A percentile compares a stretch with the other conserved stretches of the same genome.
Conservation (phyloP, 257 asterid genomes). For the Plantago major region DNA sequence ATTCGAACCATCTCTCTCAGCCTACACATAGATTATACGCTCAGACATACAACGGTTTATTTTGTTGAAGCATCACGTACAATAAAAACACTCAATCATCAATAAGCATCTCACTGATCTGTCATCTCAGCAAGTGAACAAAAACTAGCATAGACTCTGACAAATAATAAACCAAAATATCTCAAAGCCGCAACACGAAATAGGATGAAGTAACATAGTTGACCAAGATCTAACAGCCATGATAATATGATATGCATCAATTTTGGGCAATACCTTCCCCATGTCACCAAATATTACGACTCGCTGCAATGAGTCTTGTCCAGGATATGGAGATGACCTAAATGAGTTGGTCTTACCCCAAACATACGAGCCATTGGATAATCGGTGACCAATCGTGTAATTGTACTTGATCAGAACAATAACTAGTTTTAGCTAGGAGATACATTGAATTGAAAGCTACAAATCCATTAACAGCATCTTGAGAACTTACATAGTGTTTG, state of each 20-base stretch:
- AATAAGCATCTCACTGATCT: neutral
- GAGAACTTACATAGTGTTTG: constrained; percentile 51
- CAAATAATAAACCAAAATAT: too few species aligned
- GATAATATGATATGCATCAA: too few species aligned
- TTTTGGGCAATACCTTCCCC: constrained; percentile 66
- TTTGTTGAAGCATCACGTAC: neutral
- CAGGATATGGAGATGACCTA: constrained; percentile 78
- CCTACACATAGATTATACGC: constrained; percentile 39
- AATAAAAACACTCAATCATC: neutral
- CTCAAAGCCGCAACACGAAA: too few species aligned
- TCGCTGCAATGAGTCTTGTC: constrained; percentile 82
- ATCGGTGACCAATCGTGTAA: constrained; percentile 65
- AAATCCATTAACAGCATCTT: neutral
- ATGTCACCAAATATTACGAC: constrained; percentile 84
- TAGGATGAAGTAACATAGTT: too few species aligned
- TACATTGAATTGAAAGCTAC: neutral
- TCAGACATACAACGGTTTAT: too few species aligned
- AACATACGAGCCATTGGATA: constrained; percentile 48
- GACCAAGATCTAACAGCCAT: too few species aligned
- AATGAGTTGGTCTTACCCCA: constrained; percentile 77
- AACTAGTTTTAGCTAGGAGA: constrained; percentile 7
- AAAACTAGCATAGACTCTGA: too few species aligned
- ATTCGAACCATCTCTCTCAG: constrained; percentile 89
- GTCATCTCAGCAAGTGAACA: too few species aligned
- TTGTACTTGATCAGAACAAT: constrained; percentile 47